These are phyloP conservation scores for Euphorbia peplus DNA, from an alignment of 345 rosid species.

Conservation along the genomic window DNA sequence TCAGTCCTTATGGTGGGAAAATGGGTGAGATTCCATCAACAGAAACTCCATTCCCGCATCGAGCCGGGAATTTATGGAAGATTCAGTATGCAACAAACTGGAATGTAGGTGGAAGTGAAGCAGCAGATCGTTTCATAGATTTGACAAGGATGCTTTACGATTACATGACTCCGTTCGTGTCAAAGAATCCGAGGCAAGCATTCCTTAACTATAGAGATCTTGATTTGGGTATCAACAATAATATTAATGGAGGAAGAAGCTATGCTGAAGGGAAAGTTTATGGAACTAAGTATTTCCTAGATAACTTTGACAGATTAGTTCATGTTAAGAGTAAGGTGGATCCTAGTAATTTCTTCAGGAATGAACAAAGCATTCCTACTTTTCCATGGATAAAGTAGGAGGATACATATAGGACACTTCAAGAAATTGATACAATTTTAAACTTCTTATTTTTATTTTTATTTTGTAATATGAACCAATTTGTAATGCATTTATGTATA, in stretches of 20 bases:
- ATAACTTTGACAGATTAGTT: constrained; percentile 22
- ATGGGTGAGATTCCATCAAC: constrained; percentile 15
- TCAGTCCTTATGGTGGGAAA: constrained; percentile 21
- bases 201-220: constrained; percentile 23
- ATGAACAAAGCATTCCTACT: constrained; percentile 21
- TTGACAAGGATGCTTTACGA: constrained; percentile 15
- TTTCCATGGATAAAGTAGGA: background rate
- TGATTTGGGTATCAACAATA: constrained; percentile 17
- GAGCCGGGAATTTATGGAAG: constrained; percentile 20
- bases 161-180: constrained; percentile 18
- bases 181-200: constrained; percentile 21
- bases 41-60: constrained; percentile 17
- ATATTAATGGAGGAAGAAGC: background rate
- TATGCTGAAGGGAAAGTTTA: constrained; percentile 8
- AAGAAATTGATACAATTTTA: too few species aligned
- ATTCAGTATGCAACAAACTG: constrained; percentile 15
- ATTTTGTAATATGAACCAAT: too few species aligned
- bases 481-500: too few species aligned
- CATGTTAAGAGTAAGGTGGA: constrained; percentile 12
- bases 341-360: constrained; percentile 21
- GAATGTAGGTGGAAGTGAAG: background rate
- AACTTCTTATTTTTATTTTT: too few species aligned
- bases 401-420: too few species aligned
- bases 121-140: background rate
- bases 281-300: constrained; percentile 11